phyloP scores from a whole-genome alignment of 331 rosid species.

The Rhamnella rubrinervis region DNA sequence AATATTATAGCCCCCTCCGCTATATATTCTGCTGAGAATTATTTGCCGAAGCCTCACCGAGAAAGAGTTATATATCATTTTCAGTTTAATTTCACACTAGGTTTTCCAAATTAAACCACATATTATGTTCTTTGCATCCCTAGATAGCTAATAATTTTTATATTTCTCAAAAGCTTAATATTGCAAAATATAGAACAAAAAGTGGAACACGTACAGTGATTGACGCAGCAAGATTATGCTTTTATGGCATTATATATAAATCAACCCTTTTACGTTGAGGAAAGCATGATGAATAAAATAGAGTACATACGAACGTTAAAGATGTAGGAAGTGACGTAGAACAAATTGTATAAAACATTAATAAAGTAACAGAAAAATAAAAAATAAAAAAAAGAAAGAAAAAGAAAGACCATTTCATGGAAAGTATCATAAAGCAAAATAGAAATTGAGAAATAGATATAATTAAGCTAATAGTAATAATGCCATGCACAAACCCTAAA shows the following conservation, averaged over 20 bases:
- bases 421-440: slow-evolving; percentile 8
- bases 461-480: not conserved
- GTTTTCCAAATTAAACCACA: too few relatives aligned
- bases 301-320: not conserved
- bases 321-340: slow-evolving; percentile 3
- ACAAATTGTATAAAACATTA: not conserved
- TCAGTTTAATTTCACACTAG: too few relatives aligned
- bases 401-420: slow-evolving; percentile 9
- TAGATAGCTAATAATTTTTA: too few relatives aligned
- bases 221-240: slow-evolving; percentile 29
- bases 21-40: too few relatives aligned
- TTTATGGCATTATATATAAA: slow-evolving; percentile 9
- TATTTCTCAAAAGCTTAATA: too few relatives aligned
- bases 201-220: slow-evolving; percentile 21
- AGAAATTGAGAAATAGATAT: not conserved
- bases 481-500: slow-evolving; percentile 5
- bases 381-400: not conserved
- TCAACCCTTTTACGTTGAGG: not conserved
- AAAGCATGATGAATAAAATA: slow-evolving; percentile 16
- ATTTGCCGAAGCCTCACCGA: too few relatives aligned
- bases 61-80: too few relatives aligned
- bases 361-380: not conserved
- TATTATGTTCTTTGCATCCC: too few relatives aligned
- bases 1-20: too few relatives aligned
- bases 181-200: not conserved